Conservation (phyloP, 257 asterid genomes). For the Parsonsia alboflavescens region DNA sequence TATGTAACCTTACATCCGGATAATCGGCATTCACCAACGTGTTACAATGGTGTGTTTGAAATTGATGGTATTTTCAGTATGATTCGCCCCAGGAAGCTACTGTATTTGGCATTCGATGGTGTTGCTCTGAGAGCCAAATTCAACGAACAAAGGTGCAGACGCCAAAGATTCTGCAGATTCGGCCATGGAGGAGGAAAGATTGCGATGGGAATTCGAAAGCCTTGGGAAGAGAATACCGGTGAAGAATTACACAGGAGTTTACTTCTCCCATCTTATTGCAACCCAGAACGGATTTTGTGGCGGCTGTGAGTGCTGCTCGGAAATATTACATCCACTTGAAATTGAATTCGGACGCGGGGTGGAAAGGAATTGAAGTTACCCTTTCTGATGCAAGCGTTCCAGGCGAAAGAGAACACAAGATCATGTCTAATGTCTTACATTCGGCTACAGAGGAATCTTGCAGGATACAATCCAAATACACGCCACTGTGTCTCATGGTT, state of each 20-base stretch:
- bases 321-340: slow-evolving; percentile 38
- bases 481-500: slow-evolving; percentile 57
- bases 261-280: slow-evolving; percentile 58
- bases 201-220: slow-evolving; percentile 67
- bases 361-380: slow-evolving; percentile 56
- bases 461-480: slow-evolving; percentile 65
- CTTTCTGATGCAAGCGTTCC: slow-evolving; percentile 77
- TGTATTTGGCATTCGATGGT: no score
- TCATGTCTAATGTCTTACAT: slow-evolving; percentile 42
- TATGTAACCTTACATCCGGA: no score
- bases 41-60: no score
- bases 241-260: slow-evolving; percentile 63
- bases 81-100: no score
- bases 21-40: no score
- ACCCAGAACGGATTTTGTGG: slow-evolving; percentile 76
- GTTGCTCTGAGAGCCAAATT: no score
- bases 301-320: slow-evolving; percentile 39
- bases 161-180: no score
- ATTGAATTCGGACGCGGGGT: slow-evolving; percentile 41
- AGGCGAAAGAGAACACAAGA: slow-evolving; percentile 77
- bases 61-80: no score
- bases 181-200: no score
- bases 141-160: no score
- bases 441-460: slow-evolving; percentile 63
- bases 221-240: slow-evolving; percentile 83